These are phyloP conservation scores for Sporothrix brasiliensis DNA, from an alignment of 2,329 filamentous ascomycete genomes.

Conservation along the genomic window DNA sequence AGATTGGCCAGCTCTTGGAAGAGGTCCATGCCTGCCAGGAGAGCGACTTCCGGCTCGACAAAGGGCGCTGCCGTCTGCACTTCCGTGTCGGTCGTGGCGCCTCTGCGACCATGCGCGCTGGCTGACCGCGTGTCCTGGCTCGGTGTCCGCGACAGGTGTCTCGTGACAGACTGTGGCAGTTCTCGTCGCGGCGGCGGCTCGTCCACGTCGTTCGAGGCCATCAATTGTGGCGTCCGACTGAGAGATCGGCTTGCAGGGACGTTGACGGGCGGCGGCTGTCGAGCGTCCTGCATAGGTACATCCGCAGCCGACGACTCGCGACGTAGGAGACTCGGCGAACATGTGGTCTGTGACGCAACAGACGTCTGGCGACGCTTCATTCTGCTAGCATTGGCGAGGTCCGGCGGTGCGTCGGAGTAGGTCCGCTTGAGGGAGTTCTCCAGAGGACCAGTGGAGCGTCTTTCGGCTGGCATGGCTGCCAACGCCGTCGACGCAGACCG, in stretches of 20 bases:
- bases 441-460: not conserved
- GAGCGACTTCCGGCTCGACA: constrained; percentile 6
- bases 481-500: not conserved
- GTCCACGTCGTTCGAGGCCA: not conserved
- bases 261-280: not conserved
- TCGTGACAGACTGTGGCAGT: constrained; percentile 28
- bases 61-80: constrained; percentile 29
- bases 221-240: not conserved
- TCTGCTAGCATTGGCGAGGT: too few relatives aligned
- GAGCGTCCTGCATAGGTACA: not conserved
- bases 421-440: constrained; percentile 8
- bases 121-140: constrained; percentile 18
- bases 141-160: constrained; percentile 31
- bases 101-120: not conserved
- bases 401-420: not conserved
- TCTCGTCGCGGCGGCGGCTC: constrained; percentile 34
- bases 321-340: not conserved
- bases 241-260: not conserved
- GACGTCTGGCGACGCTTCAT: constrained; percentile 13
- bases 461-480: too few relatives aligned
- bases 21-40: constrained; percentile 26
- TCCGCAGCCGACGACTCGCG: constrained; percentile 24
- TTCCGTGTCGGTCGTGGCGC: not conserved
- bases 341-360: not conserved
- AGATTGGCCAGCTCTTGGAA: constrained; percentile 26